Percentiles rank a stretch among this genome's conserved stretches.
phyloP scores from a whole-genome alignment of 495 filamentous ascomycete species.

The Beverwykella pulmonaria region DNA sequence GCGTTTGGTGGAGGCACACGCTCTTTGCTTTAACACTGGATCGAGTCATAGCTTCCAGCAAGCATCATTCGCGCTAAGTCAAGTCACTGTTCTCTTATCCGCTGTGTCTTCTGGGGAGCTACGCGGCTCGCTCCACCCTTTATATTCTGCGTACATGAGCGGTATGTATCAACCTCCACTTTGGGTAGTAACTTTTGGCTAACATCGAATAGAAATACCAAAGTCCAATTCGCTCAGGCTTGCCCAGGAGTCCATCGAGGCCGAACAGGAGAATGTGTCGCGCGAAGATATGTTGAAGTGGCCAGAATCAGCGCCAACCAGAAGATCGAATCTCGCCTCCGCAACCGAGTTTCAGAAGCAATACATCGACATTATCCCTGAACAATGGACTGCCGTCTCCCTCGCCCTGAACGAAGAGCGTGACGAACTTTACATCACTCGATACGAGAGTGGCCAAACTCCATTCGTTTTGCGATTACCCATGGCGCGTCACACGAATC shows the following conservation, averaged over 20 bases:
- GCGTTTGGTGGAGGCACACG: constrained; percentile 58
- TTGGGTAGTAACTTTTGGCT: neutral
- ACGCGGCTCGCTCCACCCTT: constrained; percentile 55
- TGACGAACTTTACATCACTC: constrained; percentile 81
- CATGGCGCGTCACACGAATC: constrained; percentile 73
- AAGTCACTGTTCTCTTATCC: constrained; percentile 66
- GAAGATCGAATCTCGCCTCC: constrained; percentile 50
- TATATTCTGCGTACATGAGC: constrained; percentile 59
- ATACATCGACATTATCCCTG: constrained; percentile 80
- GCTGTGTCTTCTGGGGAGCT: constrained; percentile 55
- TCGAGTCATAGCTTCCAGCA: constrained; percentile 53
- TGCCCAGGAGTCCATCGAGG: constrained; percentile 57
- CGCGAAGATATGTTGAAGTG: constrained; percentile 50
- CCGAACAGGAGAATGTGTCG: constrained; percentile 45
- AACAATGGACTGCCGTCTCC: constrained; percentile 81
- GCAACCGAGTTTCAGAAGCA: constrained; percentile 61
- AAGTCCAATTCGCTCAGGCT: constrained; percentile 63
- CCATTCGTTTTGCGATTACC: constrained; percentile 88
- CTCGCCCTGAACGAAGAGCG: constrained; percentile 76
- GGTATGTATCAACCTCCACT: constrained; percentile 40
- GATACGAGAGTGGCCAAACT: constrained; percentile 67
- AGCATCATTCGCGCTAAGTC: constrained; percentile 62
- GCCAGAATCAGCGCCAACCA: constrained; percentile 49
- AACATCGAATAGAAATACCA: constrained; percentile 56
- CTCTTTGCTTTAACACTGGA: constrained; percentile 53